These are phyloP conservation scores for Lablab purpureus DNA, from an alignment of 306 rosid genomes.

Conservation along the genomic window DNA sequence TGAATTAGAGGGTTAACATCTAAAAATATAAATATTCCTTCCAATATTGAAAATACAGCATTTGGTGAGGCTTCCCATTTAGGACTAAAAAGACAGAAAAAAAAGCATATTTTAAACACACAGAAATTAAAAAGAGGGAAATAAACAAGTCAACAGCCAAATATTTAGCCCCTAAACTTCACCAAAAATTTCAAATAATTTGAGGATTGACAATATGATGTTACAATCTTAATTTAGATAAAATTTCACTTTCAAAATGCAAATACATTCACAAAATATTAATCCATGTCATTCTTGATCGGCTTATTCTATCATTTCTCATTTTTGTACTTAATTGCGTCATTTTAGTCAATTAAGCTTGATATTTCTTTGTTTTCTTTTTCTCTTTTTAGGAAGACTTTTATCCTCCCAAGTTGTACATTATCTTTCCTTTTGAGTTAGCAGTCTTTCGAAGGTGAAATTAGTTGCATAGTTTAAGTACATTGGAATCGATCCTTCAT, in stretches of 20 bases:
- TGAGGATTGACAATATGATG: not conserved
- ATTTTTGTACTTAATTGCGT: not conserved
- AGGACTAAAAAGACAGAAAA: not conserved
- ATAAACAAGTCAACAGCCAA: not conserved
- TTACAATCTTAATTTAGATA: not conserved
- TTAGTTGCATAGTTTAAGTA: not conserved
- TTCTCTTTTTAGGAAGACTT: not conserved
- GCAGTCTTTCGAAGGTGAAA: not conserved
- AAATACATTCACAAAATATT: not conserved
- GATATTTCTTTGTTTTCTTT: not conserved
- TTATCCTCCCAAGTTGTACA: not conserved
- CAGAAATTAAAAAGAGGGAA: not conserved
- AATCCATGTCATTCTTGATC: not conserved
- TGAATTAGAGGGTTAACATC: not conserved
- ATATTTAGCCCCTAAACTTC: not conserved
- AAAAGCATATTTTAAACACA: not conserved
- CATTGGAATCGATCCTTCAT: not conserved
- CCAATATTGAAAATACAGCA: not conserved
- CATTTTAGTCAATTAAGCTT: not conserved
- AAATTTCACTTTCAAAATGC: not conserved
- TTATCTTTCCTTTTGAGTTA: not conserved
- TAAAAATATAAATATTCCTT: not conserved
- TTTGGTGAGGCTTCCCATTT: not conserved
- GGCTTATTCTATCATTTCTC: not conserved
- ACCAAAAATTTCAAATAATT: not conserved